Base-by-base conservation (phyloP, 352 stramenopile species). In the Phytophthora tubulina region DNA sequence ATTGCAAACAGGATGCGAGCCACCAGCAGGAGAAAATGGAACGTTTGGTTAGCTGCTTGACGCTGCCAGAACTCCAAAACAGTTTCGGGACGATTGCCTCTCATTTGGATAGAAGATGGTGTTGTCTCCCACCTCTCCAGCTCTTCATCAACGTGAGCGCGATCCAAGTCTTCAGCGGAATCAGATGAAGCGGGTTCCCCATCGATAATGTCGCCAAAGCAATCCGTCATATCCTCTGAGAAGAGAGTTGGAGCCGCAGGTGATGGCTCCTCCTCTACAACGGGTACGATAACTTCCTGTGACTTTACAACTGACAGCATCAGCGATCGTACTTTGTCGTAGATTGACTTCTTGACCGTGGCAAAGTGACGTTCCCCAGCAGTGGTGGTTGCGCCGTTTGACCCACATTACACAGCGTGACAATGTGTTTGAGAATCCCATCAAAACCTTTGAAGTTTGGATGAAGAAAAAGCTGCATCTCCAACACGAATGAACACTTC, bases 381-480 rank as follows among this genome's bases (percentile, higher is more conserved):
- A 51, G 46, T 14, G 21, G 46, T 59, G n/a, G 27, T 17, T 33
- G 13, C 5, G 11, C 36, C 38, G 36, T 42, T 42, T 32, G 36
- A 53, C 56, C 57, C 10, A 27, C 46, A 53, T 67, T 67, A 36
- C 35, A 57, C 11, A 58, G 39, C 21, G 14, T n/a, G 11, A 63
- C 35, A 31, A 58, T 55, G 3, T 52, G 32, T 17, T 63, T 70
- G 3, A 52, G 52, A 44, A 70, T 30, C 4, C 48, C 59, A 17
- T 67, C 59, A 35, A 59, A n/a, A n/a, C 36, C 17, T 45, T 59
- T 59, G 31, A 67, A 46, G 36, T 67, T 59, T 3, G 46, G 58
- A 38, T 57, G 58, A 6, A 57, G 14, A 36, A 67, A 67, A 11
- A 52, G 38, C 39, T 59, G 48, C 59, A 59, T 67, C 38, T 59